Base-by-base conservation (phyloP, 345 rosid species). In the Diplotaxis tenuifolia region DNA sequence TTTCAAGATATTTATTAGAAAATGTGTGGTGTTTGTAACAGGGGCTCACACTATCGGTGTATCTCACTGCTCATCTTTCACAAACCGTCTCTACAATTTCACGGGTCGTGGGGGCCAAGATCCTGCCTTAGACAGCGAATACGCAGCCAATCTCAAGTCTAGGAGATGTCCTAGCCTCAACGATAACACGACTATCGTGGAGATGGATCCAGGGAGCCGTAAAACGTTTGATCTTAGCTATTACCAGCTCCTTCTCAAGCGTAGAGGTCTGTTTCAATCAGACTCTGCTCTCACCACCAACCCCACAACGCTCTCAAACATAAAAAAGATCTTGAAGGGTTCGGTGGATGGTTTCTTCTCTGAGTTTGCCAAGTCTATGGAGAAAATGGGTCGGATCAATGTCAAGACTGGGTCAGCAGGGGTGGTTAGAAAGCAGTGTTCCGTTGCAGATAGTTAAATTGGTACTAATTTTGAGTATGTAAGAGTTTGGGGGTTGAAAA, bases 31-130 rank as follows among this genome's bases (percentile, higher is more conserved):
- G 28, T 29, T 16, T 42, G 8, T 20, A n/a, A 67, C 81, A 90
- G 97, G 97, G 28, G 97, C 94, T 31, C 98, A 89, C 69, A 94
- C 96, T 0, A 88, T 91, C 11, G 95, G 96, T 23, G 18, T 89
- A 7, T 22, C 96, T 4, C 98, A 88, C 45, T 94, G 98, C 68
- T 59, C 88, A 1, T 74, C 96, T 19, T 82, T 91, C 72, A 53
- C 90, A 5, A 71, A 36, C 67, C 84, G 90, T 40, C 83, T 94
- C 2, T 91, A 86, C 90, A 91, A 89, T 28, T 94, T 89, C 86
- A 76, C 85, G 0, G 97, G 93, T n/a, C 79, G 67, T 1, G 91
- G 96, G 4, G 86, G 73, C 19, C 82, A 83, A 25, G 97, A 91
- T 56, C 96, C 96, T 0, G 84, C 96, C 0, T 82, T 89, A 1